phyloP scores from a whole-genome alignment of 495 filamentous ascomycete species.

The Penicillium canariense region DNA sequence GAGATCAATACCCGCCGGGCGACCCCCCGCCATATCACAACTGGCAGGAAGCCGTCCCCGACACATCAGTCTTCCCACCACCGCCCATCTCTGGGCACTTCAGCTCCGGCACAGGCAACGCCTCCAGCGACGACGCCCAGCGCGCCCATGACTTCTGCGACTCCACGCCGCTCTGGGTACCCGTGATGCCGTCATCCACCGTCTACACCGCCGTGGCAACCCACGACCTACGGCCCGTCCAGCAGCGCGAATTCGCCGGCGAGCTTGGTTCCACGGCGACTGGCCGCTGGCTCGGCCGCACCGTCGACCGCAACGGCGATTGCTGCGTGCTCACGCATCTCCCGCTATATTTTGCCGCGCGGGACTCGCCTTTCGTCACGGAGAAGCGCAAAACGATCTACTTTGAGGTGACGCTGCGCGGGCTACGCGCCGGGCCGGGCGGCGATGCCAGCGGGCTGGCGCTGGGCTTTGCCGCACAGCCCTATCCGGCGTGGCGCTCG shows the following conservation, averaged over 20 bases:
- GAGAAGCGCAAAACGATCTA: slow-evolving; percentile 63
- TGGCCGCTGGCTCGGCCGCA: slow-evolving; percentile 47
- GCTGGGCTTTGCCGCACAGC: slow-evolving; percentile 74
- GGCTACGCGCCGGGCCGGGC: slow-evolving; percentile 36
- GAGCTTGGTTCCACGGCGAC: slow-evolving; percentile 27
- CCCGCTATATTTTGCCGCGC: slow-evolving; percentile 70
- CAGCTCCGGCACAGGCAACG: slow-evolving; percentile 70
- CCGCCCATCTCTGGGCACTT: slow-evolving; percentile 71
- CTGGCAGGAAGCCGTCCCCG: slow-evolving; percentile 75
- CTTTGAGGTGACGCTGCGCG: slow-evolving; percentile 68
- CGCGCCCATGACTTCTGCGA: slow-evolving; percentile 71
- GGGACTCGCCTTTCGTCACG: slow-evolving; percentile 64
- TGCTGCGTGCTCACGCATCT: slow-evolving; percentile 60
- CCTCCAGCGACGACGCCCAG: slow-evolving; percentile 64
- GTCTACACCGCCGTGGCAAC: slow-evolving; percentile 40
- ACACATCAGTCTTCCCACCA: slow-evolving; percentile 77
- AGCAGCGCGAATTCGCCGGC: slow-evolving; percentile 49
- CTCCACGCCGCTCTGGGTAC: slow-evolving; percentile 58
- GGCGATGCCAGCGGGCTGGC: slow-evolving; percentile 61
- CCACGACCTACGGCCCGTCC: slow-evolving; percentile 46
- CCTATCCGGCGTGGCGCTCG: slow-evolving; percentile 83
- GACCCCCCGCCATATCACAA: slow-evolving; percentile 67
- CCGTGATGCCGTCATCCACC: slow-evolving; percentile 44
- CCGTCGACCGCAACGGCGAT: slow-evolving; percentile 38
- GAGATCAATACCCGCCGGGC: background rate